Evolutionary conservation across 805 yeast species (phyloP), one percentile per base, ranked within the genome.

Genomic region (Kodamaea neixiangensis): DNA sequence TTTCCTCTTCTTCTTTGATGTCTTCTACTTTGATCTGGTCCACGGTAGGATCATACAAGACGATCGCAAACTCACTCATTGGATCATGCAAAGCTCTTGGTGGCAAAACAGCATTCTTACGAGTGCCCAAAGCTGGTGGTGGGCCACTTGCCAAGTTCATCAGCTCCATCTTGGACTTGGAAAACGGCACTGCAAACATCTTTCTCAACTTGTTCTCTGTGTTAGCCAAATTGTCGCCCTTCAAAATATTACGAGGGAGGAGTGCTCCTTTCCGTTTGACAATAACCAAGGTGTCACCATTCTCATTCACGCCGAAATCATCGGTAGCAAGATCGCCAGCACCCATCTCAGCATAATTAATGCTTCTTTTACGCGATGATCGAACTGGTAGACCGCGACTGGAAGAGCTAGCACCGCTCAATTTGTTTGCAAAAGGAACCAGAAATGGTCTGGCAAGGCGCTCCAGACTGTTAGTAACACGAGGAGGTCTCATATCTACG

Each of bases 71-170:
- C 65, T 94, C 97, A 54, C 86, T 91, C 41, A 86, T 78, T 0
- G 99, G 99, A 69, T 94, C 99, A 64, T 93, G 96, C n/a, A 94
- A 75, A 1, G 99, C 96, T 51, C 91, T 73, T 3, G 98, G 96
- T n/a, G 89, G 87, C 48, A 89, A 69, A 1, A 81, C 74, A 1
- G 83, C 79, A 54, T 82, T 81, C 35, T 86, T 80, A 54, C 86
- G 81, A 51, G 91, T 90, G 0, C 99, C 99, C 53, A 93, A 73
- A 0, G 96, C 88, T 0, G 96, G 89, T 0, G 96, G 92, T 1
- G 91, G 78, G 45, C 75, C 68, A 52, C 41, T 54, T 20, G 60
- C 56, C 45, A 64, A 62, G 41, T 65, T 71, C 41, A 71, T 67
- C 33, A 66, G 68, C 47, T 68, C 68, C 20, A 63, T 64, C 35